These are phyloP conservation scores for Trichophyton equinum DNA, from an alignment of 2,329 filamentous ascomycete genomes.

Conservation along the genomic window DNA sequence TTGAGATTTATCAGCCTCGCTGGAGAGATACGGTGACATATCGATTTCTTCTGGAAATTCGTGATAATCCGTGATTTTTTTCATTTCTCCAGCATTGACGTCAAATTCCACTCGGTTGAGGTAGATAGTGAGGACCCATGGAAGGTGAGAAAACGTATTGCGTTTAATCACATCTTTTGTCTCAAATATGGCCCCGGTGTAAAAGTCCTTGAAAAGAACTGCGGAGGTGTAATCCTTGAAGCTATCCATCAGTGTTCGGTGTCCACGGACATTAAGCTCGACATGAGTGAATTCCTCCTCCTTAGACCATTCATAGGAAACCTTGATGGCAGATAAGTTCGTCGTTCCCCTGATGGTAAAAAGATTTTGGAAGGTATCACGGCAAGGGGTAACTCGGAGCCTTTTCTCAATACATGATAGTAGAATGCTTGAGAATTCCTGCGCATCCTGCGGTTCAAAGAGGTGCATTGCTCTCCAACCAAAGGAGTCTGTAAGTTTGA, in stretches of 20 bases:
- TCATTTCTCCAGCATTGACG: slow-evolving; percentile 89
- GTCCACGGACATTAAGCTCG: slow-evolving; percentile 88
- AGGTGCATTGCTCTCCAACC: slow-evolving; percentile 97
- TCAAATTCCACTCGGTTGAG: slow-evolving; percentile 87
- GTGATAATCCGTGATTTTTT: slow-evolving; percentile 61
- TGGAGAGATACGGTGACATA: slow-evolving; percentile 72
- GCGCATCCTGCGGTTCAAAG: slow-evolving; percentile 97
- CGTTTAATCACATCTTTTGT: slow-evolving; percentile 95
- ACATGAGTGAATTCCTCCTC: slow-evolving; percentile 99
- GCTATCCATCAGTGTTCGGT: slow-evolving; percentile 83
- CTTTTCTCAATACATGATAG: slow-evolving; percentile 95
- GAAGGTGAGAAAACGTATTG: slow-evolving; percentile 64
- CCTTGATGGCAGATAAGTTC: slow-evolving; percentile 96
- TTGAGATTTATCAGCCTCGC: slow-evolving; percentile 75
- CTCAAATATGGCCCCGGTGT: slow-evolving; percentile 75
- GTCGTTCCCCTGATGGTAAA: slow-evolving; percentile 98
- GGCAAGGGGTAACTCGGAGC: slow-evolving; percentile 90
- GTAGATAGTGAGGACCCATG: slow-evolving; percentile 14
- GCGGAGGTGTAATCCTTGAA: slow-evolving; percentile 95
- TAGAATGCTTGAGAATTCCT: slow-evolving; percentile 87
- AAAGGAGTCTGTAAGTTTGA: slow-evolving; percentile 89
- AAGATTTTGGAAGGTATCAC: slow-evolving; percentile 77
- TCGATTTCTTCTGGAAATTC: slow-evolving; percentile 40
- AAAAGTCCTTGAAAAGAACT: slow-evolving; percentile 97
- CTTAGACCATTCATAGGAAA: slow-evolving; percentile 89